Conservation (phyloP, 129 eudicot species). For the Kitagawia praeruptora region DNA sequence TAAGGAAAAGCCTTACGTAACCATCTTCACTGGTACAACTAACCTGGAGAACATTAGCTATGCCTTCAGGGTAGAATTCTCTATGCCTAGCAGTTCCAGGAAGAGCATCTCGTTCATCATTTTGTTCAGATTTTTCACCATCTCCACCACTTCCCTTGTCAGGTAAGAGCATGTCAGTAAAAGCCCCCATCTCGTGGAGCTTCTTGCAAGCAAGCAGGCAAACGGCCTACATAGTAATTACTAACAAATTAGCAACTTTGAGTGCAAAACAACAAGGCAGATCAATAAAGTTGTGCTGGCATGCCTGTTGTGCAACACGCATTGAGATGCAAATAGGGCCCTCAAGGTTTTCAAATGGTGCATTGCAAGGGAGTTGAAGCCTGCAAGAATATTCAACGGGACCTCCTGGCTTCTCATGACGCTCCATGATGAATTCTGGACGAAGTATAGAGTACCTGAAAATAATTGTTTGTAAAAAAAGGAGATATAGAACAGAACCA, state of each 20-base stretch:
- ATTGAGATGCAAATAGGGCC: slow-evolving; percentile 95
- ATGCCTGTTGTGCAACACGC: slow-evolving; percentile 98
- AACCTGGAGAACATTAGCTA: slow-evolving; percentile 82
- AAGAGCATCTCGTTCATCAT: slow-evolving; percentile 80
- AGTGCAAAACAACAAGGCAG: slow-evolving; percentile 1
- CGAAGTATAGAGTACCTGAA: slow-evolving; percentile 91
- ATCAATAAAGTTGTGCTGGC: slow-evolving; percentile 12
- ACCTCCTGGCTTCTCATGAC: slow-evolving; percentile 82
- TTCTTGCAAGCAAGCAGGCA: slow-evolving; percentile 99
- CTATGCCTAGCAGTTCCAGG: slow-evolving; percentile 99
- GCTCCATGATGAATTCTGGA: slow-evolving; percentile 92
- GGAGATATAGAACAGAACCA: background rate
- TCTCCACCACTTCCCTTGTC: slow-evolving; percentile 93
- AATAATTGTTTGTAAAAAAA: background rate
- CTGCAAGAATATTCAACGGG: slow-evolving; percentile 87
- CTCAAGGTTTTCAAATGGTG: slow-evolving; percentile 91
- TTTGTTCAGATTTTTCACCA: slow-evolving; percentile 59
- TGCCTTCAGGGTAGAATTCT: slow-evolving; percentile 97
- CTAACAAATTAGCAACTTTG: slow-evolving; percentile 6
- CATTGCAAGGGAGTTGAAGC: slow-evolving; percentile 99
- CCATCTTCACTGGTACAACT: slow-evolving; percentile 17
- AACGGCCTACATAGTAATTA: slow-evolving; percentile 63
- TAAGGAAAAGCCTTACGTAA: background rate
- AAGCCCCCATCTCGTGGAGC: slow-evolving; percentile 98
- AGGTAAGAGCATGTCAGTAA: slow-evolving; percentile 99